A percentile compares a stretch with the other conserved stretches of the same genome.
Evolutionary conservation across 2,329 filamentous ascomycete genomes (phyloP).

Genomic region (Aspergillus eucalypticola): DNA sequence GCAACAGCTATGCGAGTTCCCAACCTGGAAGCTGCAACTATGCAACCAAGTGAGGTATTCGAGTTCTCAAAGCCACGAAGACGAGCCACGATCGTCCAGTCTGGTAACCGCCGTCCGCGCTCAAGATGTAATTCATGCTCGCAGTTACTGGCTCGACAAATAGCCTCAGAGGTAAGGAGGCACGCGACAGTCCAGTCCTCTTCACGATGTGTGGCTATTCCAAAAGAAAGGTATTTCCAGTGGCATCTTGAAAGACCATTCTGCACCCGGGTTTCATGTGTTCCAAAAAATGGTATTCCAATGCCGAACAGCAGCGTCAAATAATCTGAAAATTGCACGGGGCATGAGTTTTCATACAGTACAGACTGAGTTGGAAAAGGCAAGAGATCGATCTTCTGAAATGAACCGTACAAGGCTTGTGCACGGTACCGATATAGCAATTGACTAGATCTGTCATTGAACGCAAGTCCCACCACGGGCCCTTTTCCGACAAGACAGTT

Average conservation of each 20-base stretch:
- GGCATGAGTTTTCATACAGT: conserved; percentile 25
- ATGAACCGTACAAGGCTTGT: conserved; percentile 37
- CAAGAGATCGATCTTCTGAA: conserved; percentile 29
- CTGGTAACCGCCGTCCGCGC: conserved; percentile 40
- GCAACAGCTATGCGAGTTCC: conserved; percentile 45
- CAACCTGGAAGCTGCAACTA: conserved; percentile 36
- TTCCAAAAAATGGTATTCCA: conserved; percentile 43
- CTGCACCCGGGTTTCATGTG: conserved; percentile 28
- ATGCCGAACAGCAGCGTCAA: conserved; percentile 38
- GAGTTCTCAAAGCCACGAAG: conserved; percentile 38
- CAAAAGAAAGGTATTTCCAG: conserved; percentile 45
- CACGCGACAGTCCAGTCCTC: conserved; percentile 40
- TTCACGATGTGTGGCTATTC: conserved; percentile 36
- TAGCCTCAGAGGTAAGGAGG: conserved; percentile 37
- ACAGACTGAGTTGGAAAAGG: conserved; percentile 17
- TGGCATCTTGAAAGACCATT: conserved; percentile 28
- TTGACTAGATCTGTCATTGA: conserved; percentile 41
- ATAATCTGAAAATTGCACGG: conserved; percentile 26
- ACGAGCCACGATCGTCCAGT: conserved; percentile 40
- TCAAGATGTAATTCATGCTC: conserved; percentile 39
- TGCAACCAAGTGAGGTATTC: conserved; percentile 41
- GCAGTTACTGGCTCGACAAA: conserved; percentile 31
- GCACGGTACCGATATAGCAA: conserved; percentile 38
- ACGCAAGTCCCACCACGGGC: conserved; percentile 32
- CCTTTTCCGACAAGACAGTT: conserved; percentile 15